Conservation (phyloP, 805 yeast genomes). For the Lachancea sp. region DNA sequence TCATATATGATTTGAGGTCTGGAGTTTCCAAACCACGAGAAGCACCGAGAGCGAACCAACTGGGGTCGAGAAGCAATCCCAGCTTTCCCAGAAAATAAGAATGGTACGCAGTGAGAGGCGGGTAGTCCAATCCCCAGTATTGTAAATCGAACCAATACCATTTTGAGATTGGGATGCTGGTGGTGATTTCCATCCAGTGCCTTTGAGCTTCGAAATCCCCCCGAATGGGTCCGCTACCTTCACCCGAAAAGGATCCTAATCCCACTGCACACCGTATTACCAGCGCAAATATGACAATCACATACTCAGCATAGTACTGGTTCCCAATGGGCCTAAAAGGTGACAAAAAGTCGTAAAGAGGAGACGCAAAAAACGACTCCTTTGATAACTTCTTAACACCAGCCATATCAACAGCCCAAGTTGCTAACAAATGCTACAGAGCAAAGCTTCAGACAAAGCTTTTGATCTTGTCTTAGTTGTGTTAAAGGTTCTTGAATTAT, state of each 20-base stretch:
- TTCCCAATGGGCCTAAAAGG: constrained; percentile 76
- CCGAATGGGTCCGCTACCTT: constrained; percentile 62
- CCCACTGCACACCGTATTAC: constrained; percentile 82
- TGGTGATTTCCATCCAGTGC: constrained; percentile 94
- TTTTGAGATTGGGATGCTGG: constrained; percentile 56
- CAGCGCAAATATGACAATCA: constrained; percentile 64
- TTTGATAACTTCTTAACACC: constrained; percentile 6
- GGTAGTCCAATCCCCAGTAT: constrained; percentile 97
- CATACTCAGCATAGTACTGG: constrained; percentile 86
- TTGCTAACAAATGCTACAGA: too few species aligned
- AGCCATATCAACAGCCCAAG: neutral
- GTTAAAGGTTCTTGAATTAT: too few species aligned
- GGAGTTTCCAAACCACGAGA: constrained; percentile 73
- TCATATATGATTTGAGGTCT: constrained; percentile 75
- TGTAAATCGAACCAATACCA: constrained; percentile 90
- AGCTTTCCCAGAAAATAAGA: constrained; percentile 72
- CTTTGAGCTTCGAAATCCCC: constrained; percentile 98
- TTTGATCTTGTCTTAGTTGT: too few species aligned
- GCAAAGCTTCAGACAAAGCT: too few species aligned
- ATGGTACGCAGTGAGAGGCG: constrained; percentile 93
- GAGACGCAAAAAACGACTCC: constrained; percentile 47
- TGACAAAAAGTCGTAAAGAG: constrained; percentile 68
- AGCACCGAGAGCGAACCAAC: constrained; percentile 67
- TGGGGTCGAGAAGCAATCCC: constrained; percentile 55
- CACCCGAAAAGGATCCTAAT: constrained; percentile 81